These are phyloP conservation scores for Knoxdaviesia capensis DNA, from an alignment of 2,329 filamentous ascomycete species.

Conservation along the genomic window DNA sequence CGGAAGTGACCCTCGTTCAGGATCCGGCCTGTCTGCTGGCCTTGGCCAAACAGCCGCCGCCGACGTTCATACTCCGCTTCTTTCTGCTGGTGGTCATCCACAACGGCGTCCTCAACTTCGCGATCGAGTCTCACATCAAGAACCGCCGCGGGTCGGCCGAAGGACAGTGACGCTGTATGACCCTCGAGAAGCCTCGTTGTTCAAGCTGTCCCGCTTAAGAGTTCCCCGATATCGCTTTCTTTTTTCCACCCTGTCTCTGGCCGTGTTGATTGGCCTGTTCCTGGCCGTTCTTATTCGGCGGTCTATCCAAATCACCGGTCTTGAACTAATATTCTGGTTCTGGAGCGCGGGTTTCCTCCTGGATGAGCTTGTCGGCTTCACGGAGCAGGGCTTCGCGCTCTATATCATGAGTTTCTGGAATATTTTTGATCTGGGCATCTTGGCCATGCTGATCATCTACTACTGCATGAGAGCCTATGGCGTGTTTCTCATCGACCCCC, in stretches of 20 bases:
- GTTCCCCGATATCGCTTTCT: conserved; percentile 86
- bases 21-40: background rate
- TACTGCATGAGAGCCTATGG: conserved; percentile 80
- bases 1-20: conserved; percentile 2
- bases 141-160: conserved; percentile 14
- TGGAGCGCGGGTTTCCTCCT: conserved; percentile 97
- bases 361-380: conserved; percentile 88
- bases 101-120: too few species aligned
- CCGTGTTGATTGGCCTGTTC: conserved; percentile 68
- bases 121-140: too few species aligned
- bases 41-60: background rate
- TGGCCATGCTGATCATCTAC: conserved; percentile 70
- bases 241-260: conserved; percentile 72
- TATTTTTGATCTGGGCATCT: conserved; percentile 77
- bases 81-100: background rate
- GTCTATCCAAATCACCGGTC: conserved; percentile 58
- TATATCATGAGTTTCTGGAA: conserved; percentile 99
- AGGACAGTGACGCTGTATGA: conserved; percentile 78
- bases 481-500: conserved; percentile 58
- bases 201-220: conserved; percentile 77
- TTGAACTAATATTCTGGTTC: conserved; percentile 90
- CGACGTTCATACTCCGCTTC: conserved; percentile 3
- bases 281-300: conserved; percentile 60
- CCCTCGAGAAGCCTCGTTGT: conserved; percentile 69
- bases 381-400: conserved; percentile 85